Evolutionary conservation across 2,329 filamentous ascomycete species (phyloP).

Genomic region (Aspergillus sp.): DNA sequence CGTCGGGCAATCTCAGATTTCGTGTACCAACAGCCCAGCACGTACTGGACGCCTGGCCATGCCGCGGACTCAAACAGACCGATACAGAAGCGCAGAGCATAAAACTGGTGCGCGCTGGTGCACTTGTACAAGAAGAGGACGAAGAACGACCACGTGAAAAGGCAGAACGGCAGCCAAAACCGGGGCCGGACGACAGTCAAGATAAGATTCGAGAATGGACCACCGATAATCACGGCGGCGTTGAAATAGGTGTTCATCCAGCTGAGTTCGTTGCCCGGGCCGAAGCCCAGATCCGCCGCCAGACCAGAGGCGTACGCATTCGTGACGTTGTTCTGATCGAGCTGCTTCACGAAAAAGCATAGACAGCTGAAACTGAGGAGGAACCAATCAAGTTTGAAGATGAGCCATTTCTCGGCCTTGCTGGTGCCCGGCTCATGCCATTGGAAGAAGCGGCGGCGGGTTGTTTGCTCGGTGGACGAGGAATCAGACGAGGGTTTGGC

Average conservation of each 20-base stretch:
- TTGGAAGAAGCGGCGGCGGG: neutral
- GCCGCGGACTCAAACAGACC: slow-evolving; percentile 25
- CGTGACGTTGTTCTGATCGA: slow-evolving; percentile 52
- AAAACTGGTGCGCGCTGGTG: slow-evolving; percentile 20
- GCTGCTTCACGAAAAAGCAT: slow-evolving; percentile 52
- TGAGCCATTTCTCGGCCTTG: slow-evolving; percentile 3
- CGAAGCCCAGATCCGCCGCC: slow-evolving; percentile 52
- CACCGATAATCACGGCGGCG: slow-evolving; percentile 47
- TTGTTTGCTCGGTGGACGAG: neutral
- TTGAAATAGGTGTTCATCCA: slow-evolving; percentile 54
- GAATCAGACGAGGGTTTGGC: neutral
- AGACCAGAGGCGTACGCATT: slow-evolving; percentile 57
- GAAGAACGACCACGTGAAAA: slow-evolving; percentile 45
- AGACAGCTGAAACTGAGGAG: slow-evolving; percentile 50
- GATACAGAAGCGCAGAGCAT: slow-evolving; percentile 25
- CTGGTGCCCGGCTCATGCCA: slow-evolving; percentile 1
- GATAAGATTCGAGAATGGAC: slow-evolving; percentile 27
- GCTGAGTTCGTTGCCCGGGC: slow-evolving; percentile 34
- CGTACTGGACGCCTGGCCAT: slow-evolving; percentile 24
- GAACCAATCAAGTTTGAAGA: slow-evolving; percentile 4
- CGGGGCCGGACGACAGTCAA: slow-evolving; percentile 48
- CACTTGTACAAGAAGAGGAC: slow-evolving; percentile 45
- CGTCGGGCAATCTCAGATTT: slow-evolving; percentile 20
- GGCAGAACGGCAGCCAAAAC: slow-evolving; percentile 27
- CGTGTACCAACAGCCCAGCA: slow-evolving; percentile 27